Evolutionary conservation across 1,139 yeast species (phyloP).

Genomic region (Entelexis sorbosivorans): DNA sequence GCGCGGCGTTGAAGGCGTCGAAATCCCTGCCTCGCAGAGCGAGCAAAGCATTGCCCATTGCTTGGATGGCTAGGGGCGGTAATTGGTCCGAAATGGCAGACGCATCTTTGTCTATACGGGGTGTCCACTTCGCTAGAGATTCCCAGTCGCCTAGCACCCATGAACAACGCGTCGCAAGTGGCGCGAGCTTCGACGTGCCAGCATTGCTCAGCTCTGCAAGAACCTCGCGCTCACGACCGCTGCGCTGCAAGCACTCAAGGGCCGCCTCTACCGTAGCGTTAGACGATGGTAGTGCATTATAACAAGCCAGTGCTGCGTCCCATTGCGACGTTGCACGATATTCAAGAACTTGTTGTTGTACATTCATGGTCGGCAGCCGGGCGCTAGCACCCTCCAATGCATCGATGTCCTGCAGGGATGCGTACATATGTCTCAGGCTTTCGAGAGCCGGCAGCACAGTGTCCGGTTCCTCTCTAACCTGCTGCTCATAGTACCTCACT

Average conservation of each 20-base stretch:
- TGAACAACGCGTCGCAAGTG: conserved; percentile 65
- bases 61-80: conserved; percentile 14
- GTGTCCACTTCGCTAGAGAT: conserved; percentile 48
- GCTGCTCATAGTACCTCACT: conserved; percentile 74
- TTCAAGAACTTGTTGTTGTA: conserved; percentile 62
- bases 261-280: conserved; percentile 33
- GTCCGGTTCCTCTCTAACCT: conserved; percentile 41
- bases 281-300: conserved; percentile 41
- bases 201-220: conserved; percentile 25
- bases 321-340: conserved; percentile 80
- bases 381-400: conserved; percentile 79
- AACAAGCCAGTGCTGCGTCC: conserved; percentile 80
- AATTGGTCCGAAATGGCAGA: conserved; percentile 1
- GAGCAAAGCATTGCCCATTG: conserved; percentile 45
- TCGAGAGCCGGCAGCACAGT: conserved; percentile 28
- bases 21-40: conserved; percentile 34
- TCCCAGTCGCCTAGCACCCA: conserved; percentile 50
- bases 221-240: conserved; percentile 46
- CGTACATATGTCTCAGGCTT: conserved; percentile 61
- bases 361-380: conserved; percentile 55
- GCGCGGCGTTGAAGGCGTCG: conserved; percentile 32
- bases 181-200: conserved; percentile 30
- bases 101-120: conserved; percentile 17
- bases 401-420: conserved; percentile 80
- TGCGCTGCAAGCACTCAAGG: conserved; percentile 45